Conservation (phyloP, 2,329 filamentous ascomycete species). For the Cladophialophora psammophila region DNA sequence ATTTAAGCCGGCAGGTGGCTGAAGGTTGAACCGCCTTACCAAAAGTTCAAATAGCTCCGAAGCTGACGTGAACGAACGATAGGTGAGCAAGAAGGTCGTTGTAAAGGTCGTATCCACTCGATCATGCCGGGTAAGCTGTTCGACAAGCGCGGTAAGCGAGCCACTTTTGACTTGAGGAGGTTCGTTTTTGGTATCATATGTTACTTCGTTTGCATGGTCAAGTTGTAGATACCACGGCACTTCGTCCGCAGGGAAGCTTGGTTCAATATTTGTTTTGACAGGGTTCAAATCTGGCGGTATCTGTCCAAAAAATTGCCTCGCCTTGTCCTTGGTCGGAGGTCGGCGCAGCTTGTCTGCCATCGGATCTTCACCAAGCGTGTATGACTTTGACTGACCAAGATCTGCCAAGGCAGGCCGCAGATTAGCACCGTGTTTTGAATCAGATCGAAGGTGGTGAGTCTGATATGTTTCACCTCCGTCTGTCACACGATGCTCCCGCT, state of each 20-base stretch:
- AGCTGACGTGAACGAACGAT: slow-evolving; percentile 91
- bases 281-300: slow-evolving; percentile 49
- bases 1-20: slow-evolving; percentile 82
- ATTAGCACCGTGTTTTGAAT: slow-evolving; percentile 47
- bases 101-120: slow-evolving; percentile 95
- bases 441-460: slow-evolving; percentile 62
- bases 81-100: slow-evolving; percentile 96
- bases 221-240: slow-evolving; percentile 83
- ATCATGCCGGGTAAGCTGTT: slow-evolving; percentile 94
- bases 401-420: slow-evolving; percentile 46
- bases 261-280: slow-evolving; percentile 28
- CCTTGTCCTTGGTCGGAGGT: slow-evolving; percentile 53
- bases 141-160: slow-evolving; percentile 85
- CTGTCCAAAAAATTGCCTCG: slow-evolving; percentile 57
- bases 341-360: slow-evolving; percentile 49
- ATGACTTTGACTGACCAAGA: slow-evolving; percentile 56
- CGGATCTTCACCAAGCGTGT: slow-evolving; percentile 47
- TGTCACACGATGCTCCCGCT: slow-evolving; percentile 52
- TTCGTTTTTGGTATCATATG: slow-evolving; percentile 83
- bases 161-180: slow-evolving; percentile 84
- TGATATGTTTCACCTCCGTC: slow-evolving; percentile 55
- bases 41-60: slow-evolving; percentile 91
- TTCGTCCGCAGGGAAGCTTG: slow-evolving; percentile 68
- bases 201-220: slow-evolving; percentile 86
- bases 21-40: slow-evolving; percentile 88